Evolutionary conservation across 1,284 basidiomycete species (phyloP), one percentile per base, ranked within the genome.

Genomic region (Blastosporella zonata): DNA sequence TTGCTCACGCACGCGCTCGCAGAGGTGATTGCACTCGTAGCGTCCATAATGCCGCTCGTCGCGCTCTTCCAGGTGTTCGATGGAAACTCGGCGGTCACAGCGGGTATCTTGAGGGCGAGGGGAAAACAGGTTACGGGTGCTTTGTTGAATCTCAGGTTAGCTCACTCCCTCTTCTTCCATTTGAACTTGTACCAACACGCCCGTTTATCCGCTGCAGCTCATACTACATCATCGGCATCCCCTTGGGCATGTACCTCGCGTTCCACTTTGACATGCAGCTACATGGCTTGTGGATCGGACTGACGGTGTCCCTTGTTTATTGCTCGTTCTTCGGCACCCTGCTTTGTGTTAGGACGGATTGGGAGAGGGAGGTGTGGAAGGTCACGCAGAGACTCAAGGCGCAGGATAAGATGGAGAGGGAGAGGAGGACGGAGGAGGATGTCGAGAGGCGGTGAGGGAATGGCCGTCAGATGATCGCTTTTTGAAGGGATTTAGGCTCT

Each of bases 41-140:
- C 88, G 2, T 66, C 73, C 0, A 84, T 93, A 46, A 66, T 95
- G 31, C 89, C 92, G 0, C 60, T 89, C 20, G 72, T 86, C 2
- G 82, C 89, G 7, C 74, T 93, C 29, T 90, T 49, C 29, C 52
- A 53, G 10, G 47, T 53, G 2, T 42, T 53, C 5, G 52, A 53
- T 28, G 41, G 39, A 2, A 53, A 49, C 17, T 28, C 47, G 15
- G 39, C 52, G 4, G 43, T 53, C 1, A 53, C 52, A 6, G 47
- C 29, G 18, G 52, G 47, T 13, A 39, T 53, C 28, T 6, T 53
- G 34, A 49, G 52, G 27, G 47, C 52, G 2, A 43, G 40, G 23
- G 52, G 52, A 0, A 37, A 53, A 8, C 52, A 53, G 46, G 47
- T 38, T 13, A 49, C 47, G 10, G 47, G 47, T 6, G 47, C 47